phyloP scores from a whole-genome alignment of 1,284 basidiomycete genomes.

The Tilletia caries region DNA sequence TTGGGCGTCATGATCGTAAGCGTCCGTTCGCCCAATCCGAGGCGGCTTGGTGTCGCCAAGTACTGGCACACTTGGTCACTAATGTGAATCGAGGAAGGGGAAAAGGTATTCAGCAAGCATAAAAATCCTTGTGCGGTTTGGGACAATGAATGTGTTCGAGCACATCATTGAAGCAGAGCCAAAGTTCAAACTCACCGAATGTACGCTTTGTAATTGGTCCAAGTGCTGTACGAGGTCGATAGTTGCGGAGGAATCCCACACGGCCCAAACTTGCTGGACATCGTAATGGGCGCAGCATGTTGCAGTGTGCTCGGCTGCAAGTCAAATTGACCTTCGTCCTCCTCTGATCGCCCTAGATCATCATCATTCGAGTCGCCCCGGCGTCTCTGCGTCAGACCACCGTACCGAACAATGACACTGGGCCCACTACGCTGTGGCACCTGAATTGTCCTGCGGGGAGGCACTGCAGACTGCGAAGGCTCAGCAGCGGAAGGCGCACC shows the following conservation, averaged over 20 bases:
- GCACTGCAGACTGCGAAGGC: slow-evolving; percentile 3
- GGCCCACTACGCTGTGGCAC: neutral
- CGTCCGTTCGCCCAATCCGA: slow-evolving; percentile 85
- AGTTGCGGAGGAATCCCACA: neutral
- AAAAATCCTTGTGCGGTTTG: no score
- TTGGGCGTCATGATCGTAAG: slow-evolving; percentile 93
- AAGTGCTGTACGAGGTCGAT: neutral
- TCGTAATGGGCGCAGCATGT: neutral
- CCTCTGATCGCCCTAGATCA: neutral
- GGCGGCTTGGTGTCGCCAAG: slow-evolving; percentile 74
- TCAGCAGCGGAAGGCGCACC: no score
- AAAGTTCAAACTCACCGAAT: slow-evolving; percentile 4
- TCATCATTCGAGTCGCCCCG: neutral
- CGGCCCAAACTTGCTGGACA: neutral
- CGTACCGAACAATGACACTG: neutral
- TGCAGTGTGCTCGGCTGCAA: slow-evolving; percentile 5
- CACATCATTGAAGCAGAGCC: neutral
- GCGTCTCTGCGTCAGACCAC: neutral
- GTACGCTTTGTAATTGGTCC: neutral
- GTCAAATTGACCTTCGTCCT: neutral
- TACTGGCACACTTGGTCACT: slow-evolving; percentile 58
- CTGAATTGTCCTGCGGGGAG: no score
- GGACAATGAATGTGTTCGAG: neutral
- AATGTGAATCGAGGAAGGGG: no score
- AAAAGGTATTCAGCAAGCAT: no score